phyloP scores from a whole-genome alignment of 2,329 filamentous ascomycete genomes.

The Penicillium janthinellum region DNA sequence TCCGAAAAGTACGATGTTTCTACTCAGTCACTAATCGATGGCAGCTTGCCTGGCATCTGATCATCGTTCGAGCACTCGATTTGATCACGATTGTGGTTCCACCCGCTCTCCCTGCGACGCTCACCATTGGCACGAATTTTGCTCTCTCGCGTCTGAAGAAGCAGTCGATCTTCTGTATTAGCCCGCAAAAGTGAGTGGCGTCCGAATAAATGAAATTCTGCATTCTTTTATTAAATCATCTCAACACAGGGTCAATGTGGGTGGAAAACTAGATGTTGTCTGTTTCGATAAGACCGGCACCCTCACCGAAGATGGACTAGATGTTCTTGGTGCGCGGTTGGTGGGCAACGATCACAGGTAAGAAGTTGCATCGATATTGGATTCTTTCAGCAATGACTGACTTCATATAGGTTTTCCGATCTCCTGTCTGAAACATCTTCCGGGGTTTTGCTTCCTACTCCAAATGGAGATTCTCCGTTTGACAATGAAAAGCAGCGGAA shows the following conservation, averaged over 20 bases:
- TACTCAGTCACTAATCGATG: slow-evolving; percentile 21
- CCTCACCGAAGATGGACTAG: slow-evolving; percentile 90
- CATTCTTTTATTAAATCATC: slow-evolving; percentile 3
- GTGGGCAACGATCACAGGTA: slow-evolving; percentile 62
- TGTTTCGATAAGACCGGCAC: slow-evolving; percentile 99
- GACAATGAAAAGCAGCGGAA: slow-evolving; percentile 67
- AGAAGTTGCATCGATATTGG: neutral
- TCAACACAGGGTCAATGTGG: slow-evolving; percentile 76
- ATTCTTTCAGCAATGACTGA: neutral
- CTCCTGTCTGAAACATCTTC: slow-evolving; percentile 64
- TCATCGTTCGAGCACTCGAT: slow-evolving; percentile 88
- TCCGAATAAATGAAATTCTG: neutral
- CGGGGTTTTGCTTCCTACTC: slow-evolving; percentile 56
- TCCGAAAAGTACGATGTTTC: neutral
- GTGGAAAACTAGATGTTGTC: slow-evolving; percentile 91
- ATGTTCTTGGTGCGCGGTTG: slow-evolving; percentile 85
- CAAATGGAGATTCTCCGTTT: slow-evolving; percentile 59
- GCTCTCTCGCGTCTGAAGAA: slow-evolving; percentile 82
- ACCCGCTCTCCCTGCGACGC: slow-evolving; percentile 87
- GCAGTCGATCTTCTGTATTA: slow-evolving; percentile 96
- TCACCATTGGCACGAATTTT: slow-evolving; percentile 97
- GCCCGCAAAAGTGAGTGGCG: slow-evolving; percentile 67
- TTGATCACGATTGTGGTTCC: slow-evolving; percentile 97
- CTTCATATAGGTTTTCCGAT: slow-evolving; percentile 65
- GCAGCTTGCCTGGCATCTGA: slow-evolving; percentile 79